Percentiles rank a stretch among this genome's conserved stretches.
Conservation (phyloP, 805 yeast genomes). For the Teunomyces gatunensis region DNA sequence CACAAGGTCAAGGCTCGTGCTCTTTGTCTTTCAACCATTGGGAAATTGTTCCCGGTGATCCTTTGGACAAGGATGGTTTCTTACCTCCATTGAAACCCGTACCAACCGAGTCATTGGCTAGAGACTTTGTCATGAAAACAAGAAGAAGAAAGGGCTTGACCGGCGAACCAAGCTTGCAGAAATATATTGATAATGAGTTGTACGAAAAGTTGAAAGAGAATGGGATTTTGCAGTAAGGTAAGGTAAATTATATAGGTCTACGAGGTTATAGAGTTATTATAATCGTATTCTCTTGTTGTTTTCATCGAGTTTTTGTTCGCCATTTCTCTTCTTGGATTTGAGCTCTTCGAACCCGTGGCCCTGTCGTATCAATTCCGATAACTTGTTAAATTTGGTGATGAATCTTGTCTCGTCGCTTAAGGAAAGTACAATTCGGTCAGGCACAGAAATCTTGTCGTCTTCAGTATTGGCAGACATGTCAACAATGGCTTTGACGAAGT, state of each 20-base stretch:
- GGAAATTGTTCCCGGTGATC: constrained; percentile 88
- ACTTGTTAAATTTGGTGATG: constrained; percentile 23
- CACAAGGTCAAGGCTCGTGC: constrained; percentile 77
- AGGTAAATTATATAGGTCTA: constrained; percentile 1
- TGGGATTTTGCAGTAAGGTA: constrained; percentile 29
- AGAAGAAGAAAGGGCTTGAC: constrained; percentile 83
- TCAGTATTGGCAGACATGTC: constrained; percentile 14
- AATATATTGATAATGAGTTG: constrained; percentile 64
- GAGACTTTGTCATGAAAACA: constrained; percentile 89
- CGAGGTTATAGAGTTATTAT: constrained; percentile 1
- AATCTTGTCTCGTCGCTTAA: constrained; percentile 19
- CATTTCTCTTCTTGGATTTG: neutral
- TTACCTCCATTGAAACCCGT: constrained; percentile 79
- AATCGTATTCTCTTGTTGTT: constrained; percentile 1
- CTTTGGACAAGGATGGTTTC: constrained; percentile 62
- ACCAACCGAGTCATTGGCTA: constrained; percentile 62
- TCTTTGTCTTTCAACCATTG: constrained; percentile 66
- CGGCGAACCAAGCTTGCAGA: constrained; percentile 58
- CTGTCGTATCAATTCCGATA: constrained; percentile 18
- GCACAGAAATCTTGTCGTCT: neutral
- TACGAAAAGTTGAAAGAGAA: constrained; percentile 50
- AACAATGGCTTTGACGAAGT: constrained; percentile 23
- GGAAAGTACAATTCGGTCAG: neutral
- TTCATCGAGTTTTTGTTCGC: neutral
- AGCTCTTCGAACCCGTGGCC: constrained; percentile 18